Evolutionary conservation across 768 basidiomycete genomes (phyloP).

Genomic region (Agaricus subrufescens): DNA sequence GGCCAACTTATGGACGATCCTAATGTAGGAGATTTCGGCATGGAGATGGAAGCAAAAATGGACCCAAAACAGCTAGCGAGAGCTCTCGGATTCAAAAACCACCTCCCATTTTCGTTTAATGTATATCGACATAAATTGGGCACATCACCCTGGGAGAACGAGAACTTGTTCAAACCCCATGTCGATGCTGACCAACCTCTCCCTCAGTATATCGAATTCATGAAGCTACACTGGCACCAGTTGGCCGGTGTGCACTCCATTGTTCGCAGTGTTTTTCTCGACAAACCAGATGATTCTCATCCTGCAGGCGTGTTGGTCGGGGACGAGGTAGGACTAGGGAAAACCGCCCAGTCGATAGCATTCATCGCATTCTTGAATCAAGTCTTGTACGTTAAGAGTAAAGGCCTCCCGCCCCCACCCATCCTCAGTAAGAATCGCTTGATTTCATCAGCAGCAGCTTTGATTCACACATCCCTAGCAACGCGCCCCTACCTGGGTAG

Average conservation of each 20-base stretch:
- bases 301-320: conserved; percentile 14
- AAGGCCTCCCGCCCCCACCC: conserved; percentile 12
- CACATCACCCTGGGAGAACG: too few relatives aligned
- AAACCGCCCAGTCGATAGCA: conserved; percentile 19
- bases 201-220: not conserved
- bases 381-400: not conserved
- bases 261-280: conserved; percentile 1
- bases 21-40: too few relatives aligned
- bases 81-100: too few relatives aligned
- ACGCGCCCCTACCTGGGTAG: conserved; percentile 11
- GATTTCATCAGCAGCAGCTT: not conserved
- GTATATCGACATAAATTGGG: too few relatives aligned
- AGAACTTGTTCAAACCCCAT: too few relatives aligned
- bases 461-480: not conserved
- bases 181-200: too few relatives aligned
- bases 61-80: too few relatives aligned
- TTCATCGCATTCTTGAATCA: conserved; percentile 17
- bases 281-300: not conserved
- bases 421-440: conserved; percentile 18
- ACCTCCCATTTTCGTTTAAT: too few relatives aligned
- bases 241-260: conserved; percentile 14
- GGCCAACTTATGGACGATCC: too few relatives aligned
- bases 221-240: conserved; percentile 1
- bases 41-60: too few relatives aligned
- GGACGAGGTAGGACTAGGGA: conserved; percentile 27